Evolutionary conservation across 2,329 filamentous ascomycete species (phyloP), one percentile per base, ranked within the genome.

Genomic region (Fusarium decemcellulare): DNA sequence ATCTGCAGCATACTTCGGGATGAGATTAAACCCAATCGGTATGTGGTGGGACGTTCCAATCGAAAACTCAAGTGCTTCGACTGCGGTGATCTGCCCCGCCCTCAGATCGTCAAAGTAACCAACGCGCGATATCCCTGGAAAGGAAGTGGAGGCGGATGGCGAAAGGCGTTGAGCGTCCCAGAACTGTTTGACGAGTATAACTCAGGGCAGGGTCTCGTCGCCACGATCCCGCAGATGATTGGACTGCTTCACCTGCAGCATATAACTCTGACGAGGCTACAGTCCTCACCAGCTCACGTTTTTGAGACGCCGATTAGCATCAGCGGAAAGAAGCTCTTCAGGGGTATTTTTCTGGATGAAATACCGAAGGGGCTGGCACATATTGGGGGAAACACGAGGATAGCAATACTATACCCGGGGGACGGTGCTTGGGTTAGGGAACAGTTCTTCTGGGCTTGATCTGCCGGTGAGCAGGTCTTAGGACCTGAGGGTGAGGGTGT

Each of bases 161-260:
- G 58, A 8, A 36, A 55, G 18, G 50, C 58, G 6, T 47, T 61
- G 8, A 39, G 42, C 15, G 50, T 61, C 11, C 58, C 50, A 4
- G 29, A 61, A 16, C 29, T 42, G 34, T 40, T 32, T 8, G 6
- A 18, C 16, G 50, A 61, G 51, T 61, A 61, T 8, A 55, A 42
- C 5, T 61, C 58, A 1, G 58, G 58, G 4, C 50, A 61, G 23
- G 58, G 58, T 2, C 27, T 61, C 32, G n/a, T 61, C 2, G 58
- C 58, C 18, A 61, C 58, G 15, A 54, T 61, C 16, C 58, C 58
- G 3, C 58, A 61, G 34, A 55, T 61, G 50, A 37, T 61, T 5
- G 58, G 58, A 9, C 16, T 61, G 42, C 58, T 61, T n/a, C 58
- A 61, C 11, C 16, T 61, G 18, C 58, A 55, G 18, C 42, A 61